Evolutionary conservation across 495 filamentous ascomycete genomes (phyloP), one percentile per base, ranked within the genome.

Genomic region (Aspergillus egyptiacus): DNA sequence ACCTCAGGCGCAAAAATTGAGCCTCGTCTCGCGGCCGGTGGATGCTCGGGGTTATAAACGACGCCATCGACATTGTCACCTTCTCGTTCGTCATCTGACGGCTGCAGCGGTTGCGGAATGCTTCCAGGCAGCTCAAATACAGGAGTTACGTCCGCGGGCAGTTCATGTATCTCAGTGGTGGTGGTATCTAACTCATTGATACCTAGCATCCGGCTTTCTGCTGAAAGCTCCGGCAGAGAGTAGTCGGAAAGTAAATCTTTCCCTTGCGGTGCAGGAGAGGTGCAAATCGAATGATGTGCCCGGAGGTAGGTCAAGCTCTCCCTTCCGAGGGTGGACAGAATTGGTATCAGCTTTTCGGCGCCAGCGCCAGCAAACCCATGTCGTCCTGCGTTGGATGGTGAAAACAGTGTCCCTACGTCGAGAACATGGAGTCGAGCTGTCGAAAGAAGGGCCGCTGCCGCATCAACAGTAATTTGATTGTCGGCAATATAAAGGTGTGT

Each of bases 401-500:
- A 66, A 39, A 69, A 66, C 19, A 71, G 61, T 13, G 64, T 72
- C 8, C 76, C 76, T 25, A 72, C 62, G 65, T 84, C 77, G 22
- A 81, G 59, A 20, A 75, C 70, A 53, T 80, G 65, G 6, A 83
- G 63, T 45, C 71, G 60, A 49, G 57, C 62, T 19, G 79, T 74
- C 46, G 68, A 58, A 19, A 83, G 43, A 14, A 85, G 67, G 33
- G 70, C 74, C 6, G 75, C 75, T 11, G 76, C 62, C 10, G 78
- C 80, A 55, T 80, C 76, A 1, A 79, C 72, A 13, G 75, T 78
- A 30, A 86, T 66, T 7, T 65, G 66, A 49, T 86, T 86, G 28
- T 79, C 66, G 20, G 79, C 66, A 17, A 82, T 73, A 55, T 78
- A 78, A 6, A 83, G 67, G 61, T 83, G 80, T 0, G 79, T 82